Evolutionary conservation across 208 protist species (phyloP).

Genomic region (Trypanosoma melophagium): DNA sequence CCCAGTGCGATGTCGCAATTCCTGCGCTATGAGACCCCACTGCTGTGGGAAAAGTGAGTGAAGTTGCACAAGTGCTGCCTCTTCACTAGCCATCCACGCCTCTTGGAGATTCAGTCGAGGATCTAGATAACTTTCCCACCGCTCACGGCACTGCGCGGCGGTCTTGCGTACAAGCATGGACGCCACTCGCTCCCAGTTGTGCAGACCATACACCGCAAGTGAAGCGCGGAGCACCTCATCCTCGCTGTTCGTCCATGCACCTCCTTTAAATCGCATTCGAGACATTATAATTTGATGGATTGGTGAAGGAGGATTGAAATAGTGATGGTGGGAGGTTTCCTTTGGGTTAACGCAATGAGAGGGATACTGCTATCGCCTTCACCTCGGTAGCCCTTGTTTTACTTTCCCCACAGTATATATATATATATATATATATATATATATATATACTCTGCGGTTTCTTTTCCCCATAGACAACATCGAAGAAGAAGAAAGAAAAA

Average conservation of each 20-base stretch:
- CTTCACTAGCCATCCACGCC: conserved; percentile 98
- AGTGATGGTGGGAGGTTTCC: no score
- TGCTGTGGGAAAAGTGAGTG: conserved; percentile 98
- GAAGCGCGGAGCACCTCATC: conserved; percentile 99
- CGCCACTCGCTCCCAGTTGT: conserved; percentile 98
- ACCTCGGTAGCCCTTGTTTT: no score
- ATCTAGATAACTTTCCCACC: conserved; percentile 99
- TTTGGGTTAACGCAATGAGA: no score
- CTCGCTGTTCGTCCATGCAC: conserved; percentile 99
- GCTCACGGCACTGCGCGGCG: conserved; percentile 98
- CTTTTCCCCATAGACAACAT: no score
- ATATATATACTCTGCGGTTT: no score
- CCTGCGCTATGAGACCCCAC: conserved; percentile 98
- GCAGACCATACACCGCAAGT: conserved; percentile 99
- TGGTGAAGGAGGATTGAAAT: no score
- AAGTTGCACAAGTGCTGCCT: conserved; percentile 99
- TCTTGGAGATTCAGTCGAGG: conserved; percentile 98
- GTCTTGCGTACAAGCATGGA: conserved; percentile 98
- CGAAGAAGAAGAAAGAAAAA: no score
- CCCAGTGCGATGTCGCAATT: conserved; percentile 45
- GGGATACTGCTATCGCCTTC: no score
- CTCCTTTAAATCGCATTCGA: conserved; percentile 95
- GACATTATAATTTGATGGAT: conserved; percentile 49
- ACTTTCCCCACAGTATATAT: no score
- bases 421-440: no score